phyloP scores from a whole-genome alignment of 768 basidiomycete genomes.

The Suillus hirtellus region DNA sequence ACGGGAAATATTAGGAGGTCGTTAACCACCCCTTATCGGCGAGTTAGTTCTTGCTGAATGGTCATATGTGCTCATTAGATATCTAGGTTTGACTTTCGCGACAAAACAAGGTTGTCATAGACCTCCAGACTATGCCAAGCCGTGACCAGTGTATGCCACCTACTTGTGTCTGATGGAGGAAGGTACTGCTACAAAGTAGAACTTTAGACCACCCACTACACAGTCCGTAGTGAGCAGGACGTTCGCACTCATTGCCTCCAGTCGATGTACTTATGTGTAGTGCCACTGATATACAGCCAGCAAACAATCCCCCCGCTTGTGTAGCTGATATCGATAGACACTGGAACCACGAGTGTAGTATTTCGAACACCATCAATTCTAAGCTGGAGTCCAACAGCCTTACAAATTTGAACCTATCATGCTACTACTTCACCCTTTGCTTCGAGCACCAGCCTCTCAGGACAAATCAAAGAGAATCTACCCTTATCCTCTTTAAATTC shows the following conservation, averaged over 20 bases:
- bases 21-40: constrained; percentile 8
- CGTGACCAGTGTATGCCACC: neutral
- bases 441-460: constrained; percentile 46
- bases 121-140: neutral
- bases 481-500: constrained; percentile 44
- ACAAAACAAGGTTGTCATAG: no score
- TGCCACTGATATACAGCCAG: neutral
- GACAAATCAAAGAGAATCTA: constrained; percentile 49
- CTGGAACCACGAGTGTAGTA: neutral
- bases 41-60: neutral
- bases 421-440: constrained; percentile 21
- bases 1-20: constrained; percentile 51
- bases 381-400: neutral
- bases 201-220: neutral
- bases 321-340: neutral
- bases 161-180: neutral
- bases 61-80: neutral
- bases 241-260: neutral
- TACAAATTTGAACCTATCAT: neutral
- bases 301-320: neutral
- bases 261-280: neutral
- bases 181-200: neutral
- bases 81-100: neutral
- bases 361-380: neutral
- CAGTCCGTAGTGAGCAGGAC: neutral